Evolutionary conservation across 2,329 filamentous ascomycete species (phyloP), one percentile per base, ranked within the genome.

Genomic region (Exserohilum turcica): DNA sequence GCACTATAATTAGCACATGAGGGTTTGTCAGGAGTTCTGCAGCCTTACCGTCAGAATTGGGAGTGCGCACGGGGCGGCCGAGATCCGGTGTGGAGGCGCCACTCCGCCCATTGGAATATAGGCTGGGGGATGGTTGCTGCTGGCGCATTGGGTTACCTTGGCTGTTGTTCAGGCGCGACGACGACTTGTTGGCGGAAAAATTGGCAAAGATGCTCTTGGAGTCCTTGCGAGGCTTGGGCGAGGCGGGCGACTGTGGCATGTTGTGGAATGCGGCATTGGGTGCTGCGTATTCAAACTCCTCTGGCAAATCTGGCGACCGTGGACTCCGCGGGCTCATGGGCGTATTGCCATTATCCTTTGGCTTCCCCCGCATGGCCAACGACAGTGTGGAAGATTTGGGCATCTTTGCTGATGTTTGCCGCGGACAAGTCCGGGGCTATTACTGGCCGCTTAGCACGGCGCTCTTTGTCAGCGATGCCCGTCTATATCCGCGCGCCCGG

Each of bases 1-100:
- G 21, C 21, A 50, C 16, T 8, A 32, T 15, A 44, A 24, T 63
- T 50, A 59, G 47, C 44, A 31, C 35, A n/a, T 24, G 9, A 19
- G 29, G 10, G 13, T 38, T 33, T 16, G 9, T 36, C n/a, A 31
- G 32, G 12, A 18, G 12, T 15, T 12, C 13, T 3, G 19, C 2
- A 28, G 35, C 19, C 65, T 54, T 66, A 73, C 71, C 71, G 46
- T 74, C 71, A 46, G 68, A 72, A 43, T 70, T 73, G 13, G 71
- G 65, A n/a, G 70, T 73, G 42, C 70, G 70, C 37, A 74, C 63
- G 13, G 72, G 67, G 28, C 68, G 68, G 56, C 71, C 77, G 48
- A 81, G 62, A 50, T 81, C 78, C 38, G 79, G 78, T 43, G 79
- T 79, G 32, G 79, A 81, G 27, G 77, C 77, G n/a, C 76, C 73